Conservation (phyloP, 352 stramenopile species). For the Globisporangium orthogonon region DNA sequence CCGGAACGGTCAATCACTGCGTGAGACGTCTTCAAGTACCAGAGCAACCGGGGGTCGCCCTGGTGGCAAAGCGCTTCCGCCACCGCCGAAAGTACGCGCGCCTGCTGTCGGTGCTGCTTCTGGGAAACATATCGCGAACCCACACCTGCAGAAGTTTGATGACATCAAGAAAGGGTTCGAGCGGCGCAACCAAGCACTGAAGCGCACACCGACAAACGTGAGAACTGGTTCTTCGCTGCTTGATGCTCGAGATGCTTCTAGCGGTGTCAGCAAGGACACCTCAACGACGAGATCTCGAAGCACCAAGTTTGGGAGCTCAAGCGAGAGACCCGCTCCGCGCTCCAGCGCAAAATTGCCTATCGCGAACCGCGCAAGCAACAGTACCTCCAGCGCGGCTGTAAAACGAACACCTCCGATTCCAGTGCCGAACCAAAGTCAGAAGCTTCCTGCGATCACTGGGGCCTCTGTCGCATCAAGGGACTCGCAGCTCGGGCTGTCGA, state of each 20-base stretch:
- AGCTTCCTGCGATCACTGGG: constrained; percentile 9
- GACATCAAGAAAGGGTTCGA: constrained; percentile 57
- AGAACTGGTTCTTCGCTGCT: constrained; percentile 16
- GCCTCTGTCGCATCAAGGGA: background rate
- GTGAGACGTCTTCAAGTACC: background rate
- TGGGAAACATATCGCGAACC: constrained; percentile 47
- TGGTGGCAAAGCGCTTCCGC: constrained; percentile 19
- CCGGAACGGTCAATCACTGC: constrained; percentile 3
- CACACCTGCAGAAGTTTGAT: constrained; percentile 58
- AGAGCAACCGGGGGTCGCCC: constrained; percentile 1
- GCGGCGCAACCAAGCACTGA: constrained; percentile 45
- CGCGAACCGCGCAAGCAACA: background rate
- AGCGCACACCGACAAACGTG: constrained; percentile 22
- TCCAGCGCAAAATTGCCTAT: background rate
- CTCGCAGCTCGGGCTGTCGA: constrained; percentile 9
- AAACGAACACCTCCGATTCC: background rate
- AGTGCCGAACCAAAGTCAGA: constrained; percentile 2
- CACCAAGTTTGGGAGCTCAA: background rate
- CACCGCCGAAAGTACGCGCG: constrained; percentile 35
- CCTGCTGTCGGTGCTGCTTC: constrained; percentile 39
- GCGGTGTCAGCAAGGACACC: constrained; percentile 1
- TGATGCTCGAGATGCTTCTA: constrained; percentile 1
- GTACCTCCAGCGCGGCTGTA: background rate
- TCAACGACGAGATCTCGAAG: background rate
- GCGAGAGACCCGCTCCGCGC: background rate